phyloP scores from a whole-genome alignment of 305 asterid species.

The Solanum aculeatissimum region DNA sequence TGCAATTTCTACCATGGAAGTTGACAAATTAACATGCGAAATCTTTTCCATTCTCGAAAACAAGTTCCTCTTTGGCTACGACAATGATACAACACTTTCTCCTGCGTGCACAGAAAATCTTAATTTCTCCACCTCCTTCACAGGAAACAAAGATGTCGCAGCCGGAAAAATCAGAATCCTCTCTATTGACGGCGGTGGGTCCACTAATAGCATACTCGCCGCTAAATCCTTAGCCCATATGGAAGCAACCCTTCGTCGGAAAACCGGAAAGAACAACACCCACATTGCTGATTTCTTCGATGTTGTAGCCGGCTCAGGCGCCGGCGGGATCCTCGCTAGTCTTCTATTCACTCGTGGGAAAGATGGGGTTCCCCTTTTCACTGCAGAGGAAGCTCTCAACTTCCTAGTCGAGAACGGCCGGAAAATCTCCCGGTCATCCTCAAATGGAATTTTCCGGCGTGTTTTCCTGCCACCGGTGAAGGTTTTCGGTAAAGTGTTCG shows the following conservation, averaged over 20 bases:
- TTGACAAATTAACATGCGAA: constrained; percentile 59
- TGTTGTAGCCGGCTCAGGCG: constrained; percentile 62
- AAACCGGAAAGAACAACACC: constrained; percentile 45
- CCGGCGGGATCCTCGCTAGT: constrained; percentile 55
- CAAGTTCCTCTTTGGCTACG: constrained; percentile 59
- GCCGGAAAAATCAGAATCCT: constrained; percentile 53
- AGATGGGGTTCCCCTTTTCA: constrained; percentile 35
- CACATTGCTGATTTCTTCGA: constrained; percentile 56
- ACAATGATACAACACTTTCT: neutral
- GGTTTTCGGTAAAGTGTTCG: constrained; percentile 23
- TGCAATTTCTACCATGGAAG: constrained; percentile 16
- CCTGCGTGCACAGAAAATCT: neutral
- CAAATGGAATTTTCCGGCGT: constrained; percentile 8
- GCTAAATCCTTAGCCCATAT: constrained; percentile 45
- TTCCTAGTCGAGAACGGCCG: constrained; percentile 25
- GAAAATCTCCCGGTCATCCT: constrained; percentile 2
- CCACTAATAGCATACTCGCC: constrained; percentile 47
- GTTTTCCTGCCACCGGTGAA: neutral
- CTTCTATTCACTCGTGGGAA: constrained; percentile 45
- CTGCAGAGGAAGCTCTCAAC: constrained; percentile 37
- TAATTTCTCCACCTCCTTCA: neutral
- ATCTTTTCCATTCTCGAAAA: constrained; percentile 73
- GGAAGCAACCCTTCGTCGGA: constrained; percentile 31
- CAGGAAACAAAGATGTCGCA: neutral
- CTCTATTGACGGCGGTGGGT: constrained; percentile 57